Evolutionary conservation across 2,329 filamentous ascomycete species (phyloP), one percentile per base, ranked within the genome.

Genomic region (Aspergillus sp.): DNA sequence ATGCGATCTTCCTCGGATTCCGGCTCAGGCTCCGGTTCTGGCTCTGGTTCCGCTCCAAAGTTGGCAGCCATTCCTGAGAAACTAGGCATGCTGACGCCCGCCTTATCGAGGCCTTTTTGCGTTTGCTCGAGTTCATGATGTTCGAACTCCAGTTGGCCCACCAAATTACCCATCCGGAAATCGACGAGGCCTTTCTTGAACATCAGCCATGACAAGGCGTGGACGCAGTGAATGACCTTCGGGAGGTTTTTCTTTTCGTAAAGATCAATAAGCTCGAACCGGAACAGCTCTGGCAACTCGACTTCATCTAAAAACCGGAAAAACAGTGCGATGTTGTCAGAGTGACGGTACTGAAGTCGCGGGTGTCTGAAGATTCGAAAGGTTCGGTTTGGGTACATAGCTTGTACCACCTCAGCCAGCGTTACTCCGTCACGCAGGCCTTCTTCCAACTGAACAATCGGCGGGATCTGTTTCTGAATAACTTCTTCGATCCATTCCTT

Each of bases 231-330:
- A 63, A 99, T 99, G 73, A 98, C 96, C 76, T 98, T 99, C 3
- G 95, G 95, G 1, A 98, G 96, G 70, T 99, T 99, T 79, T 99
- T 99, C 82, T 98, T 99, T 78, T 99, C 96, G 80, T 99, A 99
- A 11, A 99, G 80, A 77, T 99, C 95, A 65, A 98, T 96, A 49
- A 98, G 83, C 75, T 99, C 95, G 75, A 99, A 99, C 59, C 94
- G 88, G 76, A 99, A 99, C 17, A 99, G 84, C 69, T 99, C 96
- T 1, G 95, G 95, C 3, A 99, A 81, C 70, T 96, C 90, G 8
- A 97, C 88, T 62, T 97, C 91, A 64, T 94, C 91, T 1, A 99
- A 84, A 66, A 96, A 96, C 60, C 90, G 88, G 79, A 98, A 98
- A 80, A 99, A 99, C 52, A 95, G 86, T 47, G 92, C 94, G 65